phyloP scores from a whole-genome alignment of 768 basidiomycete species.

The Agrocybe pediades region DNA sequence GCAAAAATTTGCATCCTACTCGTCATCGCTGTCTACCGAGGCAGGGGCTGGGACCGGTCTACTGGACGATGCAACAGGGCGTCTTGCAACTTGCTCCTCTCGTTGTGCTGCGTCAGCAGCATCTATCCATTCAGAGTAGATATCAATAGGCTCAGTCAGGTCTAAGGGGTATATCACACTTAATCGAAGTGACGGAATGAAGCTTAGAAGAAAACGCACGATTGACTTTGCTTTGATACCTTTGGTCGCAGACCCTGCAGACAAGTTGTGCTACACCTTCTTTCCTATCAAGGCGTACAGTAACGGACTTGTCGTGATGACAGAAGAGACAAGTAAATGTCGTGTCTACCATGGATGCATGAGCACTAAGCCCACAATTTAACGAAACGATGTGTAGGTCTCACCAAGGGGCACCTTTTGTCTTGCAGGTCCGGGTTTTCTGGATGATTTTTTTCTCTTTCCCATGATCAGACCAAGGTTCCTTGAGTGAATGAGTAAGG shows the following conservation, averaged over 20 bases:
- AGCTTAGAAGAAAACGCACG: conserved; percentile 55
- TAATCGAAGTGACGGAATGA: conserved; percentile 6
- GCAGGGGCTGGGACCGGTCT: conserved; percentile 45
- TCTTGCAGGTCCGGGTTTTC: conserved; percentile 71
- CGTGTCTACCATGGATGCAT: conserved; percentile 53
- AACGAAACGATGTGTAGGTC: conserved; percentile 19
- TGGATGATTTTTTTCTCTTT: conserved; percentile 88
- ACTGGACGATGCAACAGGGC: conserved; percentile 62
- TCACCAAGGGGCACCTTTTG: conserved; percentile 75
- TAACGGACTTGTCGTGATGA: conserved; percentile 88
- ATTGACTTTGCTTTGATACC: conserved; percentile 86
- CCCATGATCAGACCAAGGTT: conserved; percentile 55
- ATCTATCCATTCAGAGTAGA: conserved; percentile 92
- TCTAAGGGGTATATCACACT: conserved; percentile 44
- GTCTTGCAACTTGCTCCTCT: conserved; percentile 53
- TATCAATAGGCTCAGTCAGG: conserved; percentile 84
- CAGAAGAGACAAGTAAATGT: conserved; percentile 88
- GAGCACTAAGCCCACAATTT: neutral
- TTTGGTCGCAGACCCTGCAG: conserved; percentile 85
- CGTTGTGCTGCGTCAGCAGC: conserved; percentile 82
- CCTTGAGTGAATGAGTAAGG: neutral
- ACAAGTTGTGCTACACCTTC: conserved; percentile 80
- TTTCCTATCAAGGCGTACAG: conserved; percentile 82
- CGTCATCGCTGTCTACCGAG: conserved; percentile 52
- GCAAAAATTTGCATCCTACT: conserved; percentile 22